phyloP scores from a whole-genome alignment of 768 basidiomycete species.

The Pleurotus cornucopiae region DNA sequence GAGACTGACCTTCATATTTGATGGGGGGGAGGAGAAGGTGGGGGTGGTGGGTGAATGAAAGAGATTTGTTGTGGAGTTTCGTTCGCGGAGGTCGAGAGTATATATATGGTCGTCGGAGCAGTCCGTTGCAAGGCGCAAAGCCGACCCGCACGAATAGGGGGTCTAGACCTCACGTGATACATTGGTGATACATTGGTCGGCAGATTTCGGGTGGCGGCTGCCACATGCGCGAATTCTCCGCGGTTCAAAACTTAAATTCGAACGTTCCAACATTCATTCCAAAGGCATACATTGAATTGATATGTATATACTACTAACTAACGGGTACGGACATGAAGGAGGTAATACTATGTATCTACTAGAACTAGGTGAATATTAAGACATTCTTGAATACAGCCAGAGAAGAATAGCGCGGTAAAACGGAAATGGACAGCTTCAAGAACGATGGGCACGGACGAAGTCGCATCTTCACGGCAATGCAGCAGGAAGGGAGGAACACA shows the following conservation, averaged over 20 bases:
- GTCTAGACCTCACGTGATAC: slow-evolving; percentile 2
- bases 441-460: slow-evolving; percentile 1
- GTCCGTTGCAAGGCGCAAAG: slow-evolving; percentile 1
- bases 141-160: slow-evolving; percentile 1
- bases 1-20: slow-evolving; percentile 28
- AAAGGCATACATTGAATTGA: not conserved
- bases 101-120: slow-evolving; percentile 2
- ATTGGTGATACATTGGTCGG: not conserved
- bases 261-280: slow-evolving; percentile 2
- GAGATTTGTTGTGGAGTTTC: not conserved
- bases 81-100: not conserved
- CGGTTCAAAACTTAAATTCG: not conserved
- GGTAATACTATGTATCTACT: not conserved
- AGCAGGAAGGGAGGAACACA: not conserved
- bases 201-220: not conserved
- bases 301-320: not conserved
- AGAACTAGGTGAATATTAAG: not conserved
- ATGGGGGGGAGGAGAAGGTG: slow-evolving; percentile 7
- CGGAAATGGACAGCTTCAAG: not conserved
- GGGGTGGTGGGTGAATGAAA: slow-evolving; percentile 3
- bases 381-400: not conserved
- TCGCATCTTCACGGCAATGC: not conserved
- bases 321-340: not conserved
- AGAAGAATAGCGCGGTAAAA: too few relatives aligned
- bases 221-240: slow-evolving; percentile 4